Evolutionary conservation across 2,329 filamentous ascomycete species (phyloP).

Genomic region (Nemania serpens): DNA sequence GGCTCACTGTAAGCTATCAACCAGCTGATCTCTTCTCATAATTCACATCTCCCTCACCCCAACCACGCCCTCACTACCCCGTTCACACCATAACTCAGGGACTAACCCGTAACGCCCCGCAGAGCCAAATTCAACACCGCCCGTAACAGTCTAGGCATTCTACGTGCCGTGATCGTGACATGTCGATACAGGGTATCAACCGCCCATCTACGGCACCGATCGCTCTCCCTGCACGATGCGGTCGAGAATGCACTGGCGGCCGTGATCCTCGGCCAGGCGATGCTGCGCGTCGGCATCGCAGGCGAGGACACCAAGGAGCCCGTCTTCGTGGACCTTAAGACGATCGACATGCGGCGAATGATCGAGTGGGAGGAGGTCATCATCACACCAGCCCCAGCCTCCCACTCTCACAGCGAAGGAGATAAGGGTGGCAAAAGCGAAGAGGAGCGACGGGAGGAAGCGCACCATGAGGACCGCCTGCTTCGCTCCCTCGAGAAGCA

Average conservation of each 20-base stretch:
- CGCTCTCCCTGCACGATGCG: constrained; percentile 12
- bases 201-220: constrained; percentile 14
- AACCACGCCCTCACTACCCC: not conserved
- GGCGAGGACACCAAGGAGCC: constrained; percentile 50
- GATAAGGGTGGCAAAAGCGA: not conserved
- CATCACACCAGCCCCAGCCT: constrained; percentile 22
- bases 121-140: constrained; percentile 42
- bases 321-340: constrained; percentile 49
- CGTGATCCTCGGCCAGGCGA: constrained; percentile 48
- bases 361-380: constrained; percentile 43
- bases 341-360: constrained; percentile 51
- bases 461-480: constrained; percentile 31
- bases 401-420: too few relatives aligned
- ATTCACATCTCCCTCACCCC: not conserved
- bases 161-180: constrained; percentile 52
- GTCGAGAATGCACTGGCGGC: constrained; percentile 28
- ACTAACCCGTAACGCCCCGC: not conserved
- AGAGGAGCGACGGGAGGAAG: not conserved
- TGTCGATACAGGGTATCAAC: constrained; percentile 47
- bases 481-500: constrained; percentile 43
- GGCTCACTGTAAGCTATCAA: constrained; percentile 31
- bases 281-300: constrained; percentile 55
- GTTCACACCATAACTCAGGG: not conserved
- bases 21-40: too few relatives aligned
- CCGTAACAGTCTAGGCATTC: constrained; percentile 53